Conservation (phyloP, 495 filamentous ascomycete species). For the Podospora australis region DNA sequence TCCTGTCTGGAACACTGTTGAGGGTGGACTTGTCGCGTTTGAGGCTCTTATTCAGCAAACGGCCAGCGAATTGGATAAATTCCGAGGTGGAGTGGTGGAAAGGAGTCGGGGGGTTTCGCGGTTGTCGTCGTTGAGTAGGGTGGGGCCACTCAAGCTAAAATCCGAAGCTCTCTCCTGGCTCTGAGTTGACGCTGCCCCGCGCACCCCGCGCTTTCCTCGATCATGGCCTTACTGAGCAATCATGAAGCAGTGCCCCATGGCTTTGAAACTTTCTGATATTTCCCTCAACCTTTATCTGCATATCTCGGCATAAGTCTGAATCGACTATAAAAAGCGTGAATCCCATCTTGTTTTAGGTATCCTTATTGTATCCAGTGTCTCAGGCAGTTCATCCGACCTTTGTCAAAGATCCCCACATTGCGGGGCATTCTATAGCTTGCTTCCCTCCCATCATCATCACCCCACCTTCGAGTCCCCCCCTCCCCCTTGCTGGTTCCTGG, state of each 20-base stretch:
- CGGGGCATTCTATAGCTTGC: constrained; percentile 9
- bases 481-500: background rate
- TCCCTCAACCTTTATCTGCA: background rate
- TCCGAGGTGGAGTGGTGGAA: constrained; percentile 10
- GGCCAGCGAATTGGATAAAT: constrained; percentile 15
- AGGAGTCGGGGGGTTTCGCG: background rate
- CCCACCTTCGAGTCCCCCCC: constrained; percentile 1
- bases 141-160: background rate
- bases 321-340: too few species aligned
- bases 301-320: too few species aligned
- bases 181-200: background rate
- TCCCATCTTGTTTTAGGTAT: too few species aligned
- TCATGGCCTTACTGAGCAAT: background rate
- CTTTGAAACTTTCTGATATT: background rate
- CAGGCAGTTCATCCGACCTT: too few species aligned
- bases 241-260: background rate
- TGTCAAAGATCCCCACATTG: too few species aligned
- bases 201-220: background rate
- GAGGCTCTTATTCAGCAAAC: constrained; percentile 17
- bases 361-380: too few species aligned
- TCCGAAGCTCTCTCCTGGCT: background rate
- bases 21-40: background rate
- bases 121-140: background rate
- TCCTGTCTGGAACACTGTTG: background rate
- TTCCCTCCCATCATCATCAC: constrained; percentile 11